Base-by-base conservation (phyloP, 805 yeast genomes). In the Zygoascus biomembranicola region DNA sequence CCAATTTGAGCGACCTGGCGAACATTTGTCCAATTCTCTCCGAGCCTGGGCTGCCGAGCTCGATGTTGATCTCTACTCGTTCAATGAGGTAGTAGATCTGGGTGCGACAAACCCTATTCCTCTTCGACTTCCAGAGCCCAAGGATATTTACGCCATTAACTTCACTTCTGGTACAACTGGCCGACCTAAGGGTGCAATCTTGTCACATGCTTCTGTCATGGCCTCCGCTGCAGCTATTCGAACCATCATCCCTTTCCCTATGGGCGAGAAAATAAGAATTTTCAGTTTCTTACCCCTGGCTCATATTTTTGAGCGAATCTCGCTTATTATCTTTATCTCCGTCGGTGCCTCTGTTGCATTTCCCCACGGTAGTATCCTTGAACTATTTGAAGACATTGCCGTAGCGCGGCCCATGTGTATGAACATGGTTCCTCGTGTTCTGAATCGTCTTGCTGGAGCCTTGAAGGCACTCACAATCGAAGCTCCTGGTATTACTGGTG, bases 161-260 rank as follows among this genome's bases (percentile, higher is more conserved):
- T 84, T 84, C 65, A 85, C 90, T 1, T 81, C 87, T 0, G 90
- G 90, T 32, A 84, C 90, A 1, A 84, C 90, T 1, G 89, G 89
- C 16, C 67, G 76, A 16, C 90, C 90, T 48, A 84, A 85, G 67
- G 90, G 90, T 51, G 90, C 81, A 16, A 78, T 76, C 20, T 55
- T 79, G 44, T 71, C 78, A 8, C 88, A 84, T 49, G 68, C 69
- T 10, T 76, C 76, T 61, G 73, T 78, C 10, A 70, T 76, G 11
- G 75, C 85, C 2, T 77, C 73, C 6, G 76, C 79, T 43, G 14
- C 47, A 44, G 18, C 31, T 58, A 69, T 63, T 56, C 76, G 72
- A 41, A 51, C 51, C 26, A 52, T n/a, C 20, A 20, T 31, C 23
- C 43, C 45, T 16, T 56, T n/a, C 72, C 13, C 73, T 66, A 43